Evolutionary conservation across 768 basidiomycete species (phyloP), one percentile per base, ranked within the genome.

Genomic region (Termitomyces sp.): DNA sequence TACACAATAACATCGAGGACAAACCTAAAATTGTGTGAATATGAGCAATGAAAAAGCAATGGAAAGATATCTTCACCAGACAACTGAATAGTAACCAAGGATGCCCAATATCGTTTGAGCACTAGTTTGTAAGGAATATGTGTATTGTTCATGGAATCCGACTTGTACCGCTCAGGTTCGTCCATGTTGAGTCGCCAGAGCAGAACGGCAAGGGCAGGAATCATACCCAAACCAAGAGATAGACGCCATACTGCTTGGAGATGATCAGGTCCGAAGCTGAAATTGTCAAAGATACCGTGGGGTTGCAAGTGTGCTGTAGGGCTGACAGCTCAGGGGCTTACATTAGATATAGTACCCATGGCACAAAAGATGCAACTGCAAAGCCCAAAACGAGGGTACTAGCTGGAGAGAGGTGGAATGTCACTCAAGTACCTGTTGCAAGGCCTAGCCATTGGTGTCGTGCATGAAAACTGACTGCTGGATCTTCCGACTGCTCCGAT

Each of bases 321-420:
- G 31, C 7, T 23, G 21, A 23, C 42, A 43, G 11, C 11, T 43
- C 11, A 1, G 10, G 11, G 21, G 21, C 85, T 49, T 59, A 89
- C 85, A 94, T 94, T 90, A 89, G 91, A 66, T 83, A 89, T 21
- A 93, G 75, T 30, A 94, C 86, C 12, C 94, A 76, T 12, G 91
- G 91, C 2, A 89, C 85, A 58, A 94, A 93, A 5, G 88, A 75
- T 4, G 86, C 73, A 50, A 93, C 66, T 43, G 89, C 87, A 65
- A 91, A 90, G 41, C 88, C 89, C 55, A 84, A 70, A 63, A 89
- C 91, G 61, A 93, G 89, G 90, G 91, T 93, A 8, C 77, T 68
- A 64, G 91, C 89, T 90, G 41, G 15, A 10, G 38, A 45, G n/a
- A 38, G 31, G 31, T 3, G 8, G 26, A 12, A 41, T 7, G 41